Conservation (phyloP, 345 rosid species). For the Eucalyptus grandis region DNA sequence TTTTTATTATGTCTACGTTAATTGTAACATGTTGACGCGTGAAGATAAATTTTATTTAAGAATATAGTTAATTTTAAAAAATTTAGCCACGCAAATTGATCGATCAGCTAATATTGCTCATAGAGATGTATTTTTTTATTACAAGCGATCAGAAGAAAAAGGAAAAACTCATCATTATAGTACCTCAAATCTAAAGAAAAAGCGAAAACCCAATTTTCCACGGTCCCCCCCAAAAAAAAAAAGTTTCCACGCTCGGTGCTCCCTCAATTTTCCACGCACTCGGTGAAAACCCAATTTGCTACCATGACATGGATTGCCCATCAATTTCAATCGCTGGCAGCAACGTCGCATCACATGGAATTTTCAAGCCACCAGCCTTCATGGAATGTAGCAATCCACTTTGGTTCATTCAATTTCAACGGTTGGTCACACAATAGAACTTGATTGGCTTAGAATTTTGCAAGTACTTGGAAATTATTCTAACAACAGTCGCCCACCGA, state of each 20-base stretch:
- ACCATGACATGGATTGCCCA: not conserved
- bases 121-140: not conserved
- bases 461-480: not conserved
- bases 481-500: not conserved
- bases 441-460: not conserved
- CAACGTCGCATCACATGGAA: not conserved
- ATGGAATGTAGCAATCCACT: not conserved
- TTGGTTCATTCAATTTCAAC: not conserved
- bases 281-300: not conserved
- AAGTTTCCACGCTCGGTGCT: not conserved
- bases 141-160: not conserved
- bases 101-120: not conserved
- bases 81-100: not conserved
- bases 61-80: not conserved
- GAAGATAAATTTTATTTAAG: not conserved
- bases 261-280: not conserved
- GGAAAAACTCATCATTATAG: not conserved
- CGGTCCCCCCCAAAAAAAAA: too few relatives aligned
- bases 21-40: not conserved
- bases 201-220: not conserved
- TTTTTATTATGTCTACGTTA: not conserved
- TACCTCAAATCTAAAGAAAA: not conserved
- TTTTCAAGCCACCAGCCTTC: not conserved
- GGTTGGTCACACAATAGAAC: not conserved
- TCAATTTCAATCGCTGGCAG: not conserved